Percentiles rank a stretch among this genome's conserved stretches.
Conservation (phyloP, 495 filamentous ascomycete species). For the Neurospora cerealis region DNA sequence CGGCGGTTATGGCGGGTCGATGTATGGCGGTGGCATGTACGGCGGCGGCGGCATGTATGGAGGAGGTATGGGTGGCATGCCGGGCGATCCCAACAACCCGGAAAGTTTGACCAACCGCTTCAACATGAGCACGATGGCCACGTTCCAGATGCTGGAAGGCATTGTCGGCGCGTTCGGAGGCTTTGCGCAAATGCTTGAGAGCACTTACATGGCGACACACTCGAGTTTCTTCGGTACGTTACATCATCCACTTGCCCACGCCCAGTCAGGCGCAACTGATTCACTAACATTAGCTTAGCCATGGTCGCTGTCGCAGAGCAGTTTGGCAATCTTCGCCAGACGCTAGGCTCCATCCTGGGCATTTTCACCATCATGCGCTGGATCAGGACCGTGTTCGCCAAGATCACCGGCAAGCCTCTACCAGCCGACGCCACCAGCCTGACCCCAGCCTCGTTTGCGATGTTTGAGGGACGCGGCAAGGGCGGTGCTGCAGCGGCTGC, state of each 20-base stretch:
- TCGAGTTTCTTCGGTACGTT: conserved; percentile 92
- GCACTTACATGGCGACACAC: conserved; percentile 99
- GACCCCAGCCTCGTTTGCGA: conserved; percentile 80
- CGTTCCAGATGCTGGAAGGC: conserved; percentile 97
- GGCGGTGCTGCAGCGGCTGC: conserved; percentile 18
- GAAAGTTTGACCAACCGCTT: conserved; percentile 87
- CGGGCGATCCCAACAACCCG: conserved; percentile 75
- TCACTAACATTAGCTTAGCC: conserved; percentile 43
- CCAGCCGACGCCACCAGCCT: conserved; percentile 79
- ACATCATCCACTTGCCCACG: neutral
- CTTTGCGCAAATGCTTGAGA: conserved; percentile 98
- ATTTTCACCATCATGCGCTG: conserved; percentile 95
- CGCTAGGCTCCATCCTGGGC: conserved; percentile 88
- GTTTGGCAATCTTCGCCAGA: conserved; percentile 83
- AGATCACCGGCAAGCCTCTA: conserved; percentile 84
- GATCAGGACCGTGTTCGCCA: conserved; percentile 81
- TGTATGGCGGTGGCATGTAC: conserved; percentile 58
- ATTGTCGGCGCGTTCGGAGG: conserved; percentile 97
- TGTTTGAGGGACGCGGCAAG: conserved; percentile 58
- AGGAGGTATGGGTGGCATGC: conserved; percentile 41
- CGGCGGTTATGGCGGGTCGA: conserved; percentile 28
- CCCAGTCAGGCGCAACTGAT: neutral
- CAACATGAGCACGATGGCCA: conserved; percentile 86
- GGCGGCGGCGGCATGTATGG: conserved; percentile 50
- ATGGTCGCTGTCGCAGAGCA: conserved; percentile 99